Conservation (phyloP, 208 protist genomes). For the Acanthamoeba healyi region DNA sequence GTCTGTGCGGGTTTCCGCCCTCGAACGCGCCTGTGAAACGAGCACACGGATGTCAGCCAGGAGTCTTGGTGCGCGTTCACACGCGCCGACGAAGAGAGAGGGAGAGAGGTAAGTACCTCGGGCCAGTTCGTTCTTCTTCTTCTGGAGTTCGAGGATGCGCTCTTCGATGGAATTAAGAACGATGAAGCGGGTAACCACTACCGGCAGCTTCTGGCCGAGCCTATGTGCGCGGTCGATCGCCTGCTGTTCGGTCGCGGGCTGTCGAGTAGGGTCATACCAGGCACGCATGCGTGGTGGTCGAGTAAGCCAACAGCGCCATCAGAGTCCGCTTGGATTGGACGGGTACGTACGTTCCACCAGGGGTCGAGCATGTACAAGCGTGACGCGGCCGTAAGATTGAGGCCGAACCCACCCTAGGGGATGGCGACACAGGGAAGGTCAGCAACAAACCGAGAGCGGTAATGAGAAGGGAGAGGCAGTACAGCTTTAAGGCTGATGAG, state of each 20-base stretch:
- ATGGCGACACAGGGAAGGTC: background rate
- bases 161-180: slow-evolving; percentile 10
- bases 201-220: background rate
- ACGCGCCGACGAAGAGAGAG: no score
- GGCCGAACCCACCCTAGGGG: slow-evolving; percentile 74
- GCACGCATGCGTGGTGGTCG: no score
- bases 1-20: no score
- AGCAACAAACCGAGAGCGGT: background rate
- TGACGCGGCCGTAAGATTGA: slow-evolving; percentile 84
- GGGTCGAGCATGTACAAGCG: slow-evolving; percentile 83
- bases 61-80: no score
- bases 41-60: no score
- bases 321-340: no score
- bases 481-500: slow-evolving; percentile 84
- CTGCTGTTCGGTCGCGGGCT: background rate
- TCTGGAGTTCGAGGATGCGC: slow-evolving; percentile 5
- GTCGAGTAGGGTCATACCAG: no score
- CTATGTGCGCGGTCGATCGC: slow-evolving; percentile 20
- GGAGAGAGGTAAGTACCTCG: no score
- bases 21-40: background rate
- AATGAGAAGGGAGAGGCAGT: background rate
- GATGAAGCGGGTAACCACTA: slow-evolving; percentile 7
- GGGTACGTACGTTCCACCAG: slow-evolving; percentile 93
- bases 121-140: slow-evolving; percentile 34
- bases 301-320: no score